Evolutionary conservation across 345 rosid genomes (phyloP).

Genomic region (Streptanthus diversifolius): DNA sequence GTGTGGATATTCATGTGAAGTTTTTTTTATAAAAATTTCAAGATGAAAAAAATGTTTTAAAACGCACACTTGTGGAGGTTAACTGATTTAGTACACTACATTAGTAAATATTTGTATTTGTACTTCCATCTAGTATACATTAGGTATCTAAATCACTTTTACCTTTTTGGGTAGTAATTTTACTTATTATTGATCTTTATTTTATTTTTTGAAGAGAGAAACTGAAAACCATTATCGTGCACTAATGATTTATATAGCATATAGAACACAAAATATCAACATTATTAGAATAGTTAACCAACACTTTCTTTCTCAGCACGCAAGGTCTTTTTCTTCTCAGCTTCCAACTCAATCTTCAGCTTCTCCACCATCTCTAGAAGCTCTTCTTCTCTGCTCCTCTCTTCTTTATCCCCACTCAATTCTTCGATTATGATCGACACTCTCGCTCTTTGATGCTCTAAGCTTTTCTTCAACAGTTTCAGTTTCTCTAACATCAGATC

Average conservation of each 20-base stretch:
- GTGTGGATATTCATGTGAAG: no score
- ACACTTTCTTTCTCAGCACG: conserved; percentile 25
- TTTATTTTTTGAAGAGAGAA: no score
- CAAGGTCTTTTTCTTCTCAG: conserved; percentile 31
- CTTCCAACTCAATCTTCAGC: conserved; percentile 46
- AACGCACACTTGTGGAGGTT: no score
- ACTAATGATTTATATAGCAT: neutral
- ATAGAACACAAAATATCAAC: neutral
- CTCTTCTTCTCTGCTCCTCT: conserved; percentile 46
- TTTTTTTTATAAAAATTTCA: no score
- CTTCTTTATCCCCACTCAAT: conserved; percentile 59
- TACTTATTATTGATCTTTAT: no score
- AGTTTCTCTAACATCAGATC: conserved; percentile 45
- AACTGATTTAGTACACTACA: no score
- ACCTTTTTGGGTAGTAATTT: no score
- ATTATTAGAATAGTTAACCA: conserved; percentile 8
- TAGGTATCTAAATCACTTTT: no score
- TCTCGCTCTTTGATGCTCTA: conserved; percentile 62
- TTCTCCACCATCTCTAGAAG: conserved; percentile 42
- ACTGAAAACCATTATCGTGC: no score
- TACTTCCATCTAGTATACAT: no score
- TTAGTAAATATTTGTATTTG: no score
- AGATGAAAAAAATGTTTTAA: no score
- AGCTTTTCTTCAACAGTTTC: conserved; percentile 48
- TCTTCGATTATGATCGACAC: conserved; percentile 46